A percentile compares a stretch with the other conserved stretches of the same genome.
Conservation (phyloP, 2,329 filamentous ascomycete genomes). For the Scedosporium minutisporum region DNA sequence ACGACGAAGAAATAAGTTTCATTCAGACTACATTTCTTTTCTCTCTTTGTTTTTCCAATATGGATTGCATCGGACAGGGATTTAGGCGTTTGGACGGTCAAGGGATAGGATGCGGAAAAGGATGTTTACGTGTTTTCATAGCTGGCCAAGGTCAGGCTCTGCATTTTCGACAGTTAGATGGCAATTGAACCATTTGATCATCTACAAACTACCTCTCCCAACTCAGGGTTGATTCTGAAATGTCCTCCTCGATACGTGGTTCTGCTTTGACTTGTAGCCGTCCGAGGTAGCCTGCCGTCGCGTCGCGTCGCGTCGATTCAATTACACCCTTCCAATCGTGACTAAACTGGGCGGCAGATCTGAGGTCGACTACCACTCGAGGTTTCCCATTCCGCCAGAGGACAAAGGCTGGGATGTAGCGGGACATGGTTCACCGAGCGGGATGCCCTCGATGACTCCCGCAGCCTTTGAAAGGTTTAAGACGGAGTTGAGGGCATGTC, state of each 20-base stretch:
- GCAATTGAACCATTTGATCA: background rate
- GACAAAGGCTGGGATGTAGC: no score
- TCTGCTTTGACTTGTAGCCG: no score
- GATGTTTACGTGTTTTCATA: background rate
- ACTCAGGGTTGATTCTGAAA: no score
- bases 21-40: background rate
- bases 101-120: background rate
- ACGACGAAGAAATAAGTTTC: slow-evolving; percentile 52
- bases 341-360: background rate
- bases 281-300: no score
- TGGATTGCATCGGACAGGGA: background rate
- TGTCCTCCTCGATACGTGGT: no score
- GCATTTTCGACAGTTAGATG: background rate
- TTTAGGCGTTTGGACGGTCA: background rate
- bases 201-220: background rate
- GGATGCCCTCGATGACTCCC: no score
- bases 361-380: background rate
- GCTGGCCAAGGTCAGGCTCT: background rate
- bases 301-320: background rate
- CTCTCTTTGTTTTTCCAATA: background rate
- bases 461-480: background rate
- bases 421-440: no score
- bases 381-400: no score
- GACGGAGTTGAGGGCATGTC: background rate
- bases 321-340: background rate